Evolutionary conservation across 345 rosid species (phyloP).

Genomic region (Toxicodendron radicans): DNA sequence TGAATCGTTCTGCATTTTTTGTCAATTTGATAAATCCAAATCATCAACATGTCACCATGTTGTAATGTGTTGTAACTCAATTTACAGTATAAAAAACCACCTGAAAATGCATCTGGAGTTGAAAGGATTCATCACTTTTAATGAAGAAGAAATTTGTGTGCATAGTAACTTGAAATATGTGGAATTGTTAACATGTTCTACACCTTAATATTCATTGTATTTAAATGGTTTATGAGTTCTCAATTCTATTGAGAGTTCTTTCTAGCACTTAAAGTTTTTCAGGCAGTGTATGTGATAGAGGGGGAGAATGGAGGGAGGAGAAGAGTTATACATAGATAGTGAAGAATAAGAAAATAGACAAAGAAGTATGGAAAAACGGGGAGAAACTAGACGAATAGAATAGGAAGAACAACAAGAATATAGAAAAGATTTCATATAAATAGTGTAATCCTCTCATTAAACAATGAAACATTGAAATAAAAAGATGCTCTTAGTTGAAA

Average conservation of each 20-base stretch:
- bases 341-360: no score
- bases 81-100: not conserved
- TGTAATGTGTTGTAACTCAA: not conserved
- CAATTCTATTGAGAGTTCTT: not conserved
- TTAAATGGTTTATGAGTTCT: not conserved
- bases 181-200: not conserved
- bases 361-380: no score
- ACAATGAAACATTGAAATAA: no score
- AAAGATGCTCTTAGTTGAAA: no score
- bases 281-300: no score
- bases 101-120: not conserved
- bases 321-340: no score
- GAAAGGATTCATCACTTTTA: not conserved
- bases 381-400: no score
- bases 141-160: not conserved
- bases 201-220: not conserved
- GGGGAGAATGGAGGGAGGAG: no score
- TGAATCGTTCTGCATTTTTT: not conserved
- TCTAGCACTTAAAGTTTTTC: constrained; percentile 1
- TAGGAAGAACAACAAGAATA: no score
- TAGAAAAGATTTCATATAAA: no score
- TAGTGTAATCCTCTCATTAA: no score
- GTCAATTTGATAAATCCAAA: not conserved
- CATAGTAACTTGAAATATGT: not conserved
- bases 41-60: not conserved